A percentile compares a stretch with the other conserved stretches of the same genome.
Conservation (phyloP, 2,329 filamentous ascomycete genomes). For the Hypoxylon sp. region DNA sequence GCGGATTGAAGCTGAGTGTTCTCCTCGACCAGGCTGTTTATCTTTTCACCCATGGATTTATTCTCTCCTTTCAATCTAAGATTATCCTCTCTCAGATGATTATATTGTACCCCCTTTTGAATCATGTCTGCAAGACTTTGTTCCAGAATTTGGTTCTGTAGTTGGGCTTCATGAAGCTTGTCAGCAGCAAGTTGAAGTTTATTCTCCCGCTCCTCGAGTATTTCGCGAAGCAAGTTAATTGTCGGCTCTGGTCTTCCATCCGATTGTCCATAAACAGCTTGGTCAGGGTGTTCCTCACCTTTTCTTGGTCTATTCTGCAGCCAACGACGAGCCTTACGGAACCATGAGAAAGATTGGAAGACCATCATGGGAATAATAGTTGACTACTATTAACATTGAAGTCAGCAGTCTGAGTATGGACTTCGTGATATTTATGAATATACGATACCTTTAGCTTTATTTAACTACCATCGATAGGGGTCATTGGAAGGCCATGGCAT, state of each 20-base stretch:
- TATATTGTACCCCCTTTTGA: neutral
- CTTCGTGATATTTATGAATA: neutral
- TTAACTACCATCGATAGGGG: neutral
- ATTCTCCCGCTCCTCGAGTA: neutral
- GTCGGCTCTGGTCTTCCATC: neutral
- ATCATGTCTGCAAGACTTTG: neutral
- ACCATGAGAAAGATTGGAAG: neutral
- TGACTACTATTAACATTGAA: neutral
- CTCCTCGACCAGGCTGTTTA: neutral
- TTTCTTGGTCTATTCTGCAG: neutral
- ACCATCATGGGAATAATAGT: neutral
- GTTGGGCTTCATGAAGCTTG: neutral
- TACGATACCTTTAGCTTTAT: neutral
- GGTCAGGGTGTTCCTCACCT: neutral
- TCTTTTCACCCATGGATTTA: neutral
- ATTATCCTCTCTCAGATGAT: neutral
- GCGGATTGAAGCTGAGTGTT: constrained; percentile 44
- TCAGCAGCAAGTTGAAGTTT: neutral
- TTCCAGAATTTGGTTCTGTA: neutral
- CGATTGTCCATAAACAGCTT: neutral
- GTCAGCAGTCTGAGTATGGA: neutral
- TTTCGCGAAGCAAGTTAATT: neutral
- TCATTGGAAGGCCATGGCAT: neutral
- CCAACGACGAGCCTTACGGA: neutral
- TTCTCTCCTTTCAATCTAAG: neutral